Base-by-base conservation (phyloP, 1,284 basidiomycete genomes). In the Meira nashicola region DNA sequence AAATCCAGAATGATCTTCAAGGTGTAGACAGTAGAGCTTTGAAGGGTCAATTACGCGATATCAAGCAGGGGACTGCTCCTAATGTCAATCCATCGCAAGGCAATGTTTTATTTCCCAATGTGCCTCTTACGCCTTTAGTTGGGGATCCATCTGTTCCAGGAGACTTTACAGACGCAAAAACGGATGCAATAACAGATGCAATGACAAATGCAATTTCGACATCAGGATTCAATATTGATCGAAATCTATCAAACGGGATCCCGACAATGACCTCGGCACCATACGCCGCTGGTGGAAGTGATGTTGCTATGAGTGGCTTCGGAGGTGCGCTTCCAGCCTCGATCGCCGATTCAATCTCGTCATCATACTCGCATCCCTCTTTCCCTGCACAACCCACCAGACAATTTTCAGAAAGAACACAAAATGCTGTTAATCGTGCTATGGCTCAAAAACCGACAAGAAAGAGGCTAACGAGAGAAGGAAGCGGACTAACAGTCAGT, bases 401-500 rank as follows among this genome's bases (percentile, higher is more conserved):
- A 25, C 46, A 48, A 48, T 48, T 48, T 12, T 53, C 50, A 19
- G n/a, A n/a, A n/a, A n/a, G 39, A 17, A 39, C 39, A 5, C 50
- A 53, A 25, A 17, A 65, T 63, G 66, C 55, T 55, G 4, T 62
- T 59, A 11, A 50, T 58, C 19, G 64, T 57, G 15, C n/a, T 55
- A 38, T 55, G 55, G 19, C 51, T 46, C 25, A 57, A 55, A 48
- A 47, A 43, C 17, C 56, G 56, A 46, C 19, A 14, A 57, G 68
- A 19, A 59, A 64, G 15, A 56, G 64, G 9, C 25, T 72, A 21
- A 64, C 62, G 46, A 58, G 70, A 21, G 69, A 73, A 39, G 62
- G 65, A 6, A 70, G 67, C 48, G 67, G 71, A n/a, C 62, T 73
- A 17, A 73, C 71, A n/a, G 65, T 73, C 49, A 72, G 70, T 47